Base-by-base conservation (phyloP, 2,329 filamentous ascomycete species). In the Pseudogymnoascus sp. region DNA sequence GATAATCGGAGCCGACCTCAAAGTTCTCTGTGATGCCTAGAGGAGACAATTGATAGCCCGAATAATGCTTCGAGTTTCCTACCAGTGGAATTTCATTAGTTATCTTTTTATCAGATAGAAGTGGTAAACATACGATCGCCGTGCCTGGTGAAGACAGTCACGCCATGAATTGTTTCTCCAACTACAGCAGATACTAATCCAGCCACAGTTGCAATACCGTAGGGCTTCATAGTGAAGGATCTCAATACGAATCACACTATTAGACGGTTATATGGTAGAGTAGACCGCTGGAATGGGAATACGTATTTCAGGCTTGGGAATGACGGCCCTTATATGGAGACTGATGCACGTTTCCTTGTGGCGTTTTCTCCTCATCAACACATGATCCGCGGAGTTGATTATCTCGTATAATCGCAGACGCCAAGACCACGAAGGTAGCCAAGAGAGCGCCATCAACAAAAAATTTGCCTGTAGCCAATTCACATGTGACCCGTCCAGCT, bases 1-100 rank as follows among this genome's bases (percentile, higher is more conserved):
- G 80, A 72, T 82, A 89, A 77, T 84, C 87, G 52, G 78, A 72
- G 61, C 85, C 86, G 0, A 81, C 79, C 30, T 77, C 77, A 71
- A 81, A 85, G 66, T 86, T 79, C 72, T 88, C 78, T 49, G 75
- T 73, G 35, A 38, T 38, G 12, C 35, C 35, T 49, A 88, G 76
- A 61, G 81, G 76, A 30, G 85, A 88, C 71, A 89, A 72, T 66
- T 80, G 78, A 41, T 84, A 80, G 2, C 81, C 82, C 16, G 82
- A 78, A 52, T 81, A 78, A 2, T 79, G 74, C 71, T 88, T 88
- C 7, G 63, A 63, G 19, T 59, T 62, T 7, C 63, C 63, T 65
- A 63, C 58, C 58, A 33, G 55, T 41, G 59, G 23, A 23, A 36
- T 61, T 61, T 30, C 38, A 65, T 64, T n/a, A 38, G 12, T 38